Conservation (phyloP, 768 basidiomycete genomes). For the Lactifluus volemus region DNA sequence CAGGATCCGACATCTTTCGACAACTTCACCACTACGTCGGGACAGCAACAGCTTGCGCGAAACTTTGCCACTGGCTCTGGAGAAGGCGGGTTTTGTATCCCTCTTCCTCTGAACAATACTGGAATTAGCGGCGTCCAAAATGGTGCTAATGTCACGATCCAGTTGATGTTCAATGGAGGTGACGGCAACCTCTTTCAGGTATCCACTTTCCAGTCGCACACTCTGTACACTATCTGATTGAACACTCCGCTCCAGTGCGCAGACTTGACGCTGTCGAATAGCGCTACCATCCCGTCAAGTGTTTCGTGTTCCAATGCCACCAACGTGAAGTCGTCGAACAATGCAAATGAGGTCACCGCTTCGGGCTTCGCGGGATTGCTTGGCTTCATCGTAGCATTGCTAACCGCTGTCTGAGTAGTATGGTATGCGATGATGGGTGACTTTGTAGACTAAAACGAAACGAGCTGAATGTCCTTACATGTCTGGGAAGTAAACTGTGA, state of each 20-base stretch:
- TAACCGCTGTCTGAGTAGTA: background rate
- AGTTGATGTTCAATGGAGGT: constrained; percentile 59
- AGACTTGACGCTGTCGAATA: constrained; percentile 61
- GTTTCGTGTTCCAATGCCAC: constrained; percentile 29
- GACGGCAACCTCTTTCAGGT: constrained; percentile 70
- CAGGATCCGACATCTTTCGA: constrained; percentile 54
- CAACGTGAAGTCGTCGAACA: constrained; percentile 9
- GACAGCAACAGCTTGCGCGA: constrained; percentile 30
- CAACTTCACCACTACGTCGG: constrained; percentile 45
- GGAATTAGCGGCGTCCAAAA: constrained; percentile 43
- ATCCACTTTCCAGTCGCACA: background rate
- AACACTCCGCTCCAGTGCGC: constrained; percentile 45
- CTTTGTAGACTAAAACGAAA: background rate
- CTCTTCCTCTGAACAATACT: constrained; percentile 47
- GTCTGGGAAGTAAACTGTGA: background rate
- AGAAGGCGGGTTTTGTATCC: constrained; percentile 59
- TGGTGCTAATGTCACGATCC: constrained; percentile 68
- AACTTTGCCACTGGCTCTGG: constrained; percentile 43
- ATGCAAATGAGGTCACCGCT: background rate
- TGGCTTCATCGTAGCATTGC: background rate
- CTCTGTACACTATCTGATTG: background rate
- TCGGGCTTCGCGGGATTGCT: background rate
- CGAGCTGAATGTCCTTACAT: background rate
- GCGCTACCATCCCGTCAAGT: constrained; percentile 39
- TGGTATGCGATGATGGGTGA: background rate